A percentile compares a stretch with the other conserved stretches of the same genome.
phyloP scores from a whole-genome alignment of 345 rosid genomes.

The Cardiospermum halicacabum region DNA sequence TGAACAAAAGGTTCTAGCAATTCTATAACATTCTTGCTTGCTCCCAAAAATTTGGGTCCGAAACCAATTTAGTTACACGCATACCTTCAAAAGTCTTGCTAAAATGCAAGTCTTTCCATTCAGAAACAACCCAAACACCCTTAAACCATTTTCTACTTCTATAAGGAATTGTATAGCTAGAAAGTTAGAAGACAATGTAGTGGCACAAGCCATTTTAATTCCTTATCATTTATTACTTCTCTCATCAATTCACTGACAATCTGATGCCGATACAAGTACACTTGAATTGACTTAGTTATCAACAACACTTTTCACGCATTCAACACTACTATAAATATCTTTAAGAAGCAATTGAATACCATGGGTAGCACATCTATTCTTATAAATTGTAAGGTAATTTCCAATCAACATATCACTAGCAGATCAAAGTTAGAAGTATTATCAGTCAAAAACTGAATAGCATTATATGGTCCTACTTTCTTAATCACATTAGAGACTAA shows the following conservation, averaged over 20 bases:
- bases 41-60: not conserved
- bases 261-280: too few species aligned
- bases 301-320: too few species aligned
- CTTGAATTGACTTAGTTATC: too few species aligned
- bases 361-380: not conserved
- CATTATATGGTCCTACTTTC: slow-evolving; percentile 1
- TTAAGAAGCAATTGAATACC: not conserved
- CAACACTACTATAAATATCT: not conserved
- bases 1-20: too few species aligned
- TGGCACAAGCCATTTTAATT: too few species aligned
- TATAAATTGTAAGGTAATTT: not conserved
- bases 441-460: not conserved
- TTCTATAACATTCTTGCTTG: not conserved
- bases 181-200: not conserved
- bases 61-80: too few species aligned
- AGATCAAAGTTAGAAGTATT: not conserved
- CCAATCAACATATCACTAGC: not conserved
- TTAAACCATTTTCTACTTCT: too few species aligned
- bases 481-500: too few species aligned
- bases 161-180: too few species aligned
- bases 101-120: not conserved
- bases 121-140: not conserved
- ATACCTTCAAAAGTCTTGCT: not conserved
- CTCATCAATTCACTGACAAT: not conserved
- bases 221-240: not conserved